Base-by-base conservation (phyloP, 352 stramenopile species). In the Lagenidium sp. region DNA sequence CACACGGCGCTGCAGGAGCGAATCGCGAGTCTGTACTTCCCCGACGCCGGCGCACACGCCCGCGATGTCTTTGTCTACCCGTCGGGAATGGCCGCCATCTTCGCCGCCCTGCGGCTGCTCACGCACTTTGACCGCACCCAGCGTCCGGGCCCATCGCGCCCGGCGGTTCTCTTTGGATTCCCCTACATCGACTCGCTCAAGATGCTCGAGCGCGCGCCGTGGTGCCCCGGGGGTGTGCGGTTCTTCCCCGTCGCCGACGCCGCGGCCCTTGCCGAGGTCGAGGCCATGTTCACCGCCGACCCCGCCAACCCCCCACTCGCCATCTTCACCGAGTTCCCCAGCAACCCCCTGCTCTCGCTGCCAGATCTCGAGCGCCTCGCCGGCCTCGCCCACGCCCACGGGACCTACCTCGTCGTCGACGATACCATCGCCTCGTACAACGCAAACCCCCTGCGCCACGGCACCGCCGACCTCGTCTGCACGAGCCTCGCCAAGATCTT, bases 401-500 rank as follows among this genome's bases (percentile, higher is more conserved):
- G 77, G 41, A 94, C 92, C 22, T 67, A 65, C 21, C 57, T 98
- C 6, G 73, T 93, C 1, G 80, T 97, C 15, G 91, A 97, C 53
- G 87, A 97, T 44, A 97, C 89, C 0, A 68, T 97, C 36, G 80
- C 62, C 2, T 90, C 82, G 12, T 96, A 94, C 65, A 93, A 98
- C 51, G 62, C 97, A 10, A 90, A 97, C 51, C 55, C 93, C 20
- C 77, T 96, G 58, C 61, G 84, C 32, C 57, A 74, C 30, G 63
- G 55, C 15, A 57, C 60, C 18, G 88, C 86, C 0, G 92, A 97
- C 67, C 59, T 96, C 6, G 76, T 97, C 24, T 79, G 73, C n/a
- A 96, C 89, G 11, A 95, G 77, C 55, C 60, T 98, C 28, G 95
- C 88, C 22, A 98, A 98, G 65, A 82, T 97, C 40, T 97, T 97